Evolutionary conservation across 805 yeast genomes (phyloP), one percentile per base, ranked within the genome.

Genomic region (Tetrapisispora pingtungensis): DNA sequence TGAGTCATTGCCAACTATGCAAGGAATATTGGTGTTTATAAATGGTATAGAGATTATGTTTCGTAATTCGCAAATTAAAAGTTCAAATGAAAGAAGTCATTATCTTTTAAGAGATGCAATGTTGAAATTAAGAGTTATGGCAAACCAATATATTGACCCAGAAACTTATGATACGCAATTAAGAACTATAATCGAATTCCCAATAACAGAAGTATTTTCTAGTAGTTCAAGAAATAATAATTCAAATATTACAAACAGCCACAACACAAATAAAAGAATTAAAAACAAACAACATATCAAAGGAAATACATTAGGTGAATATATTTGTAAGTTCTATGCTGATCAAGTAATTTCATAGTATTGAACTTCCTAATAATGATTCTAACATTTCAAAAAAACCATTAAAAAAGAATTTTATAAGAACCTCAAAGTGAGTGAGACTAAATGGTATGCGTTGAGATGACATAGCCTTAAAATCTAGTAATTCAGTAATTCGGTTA

Each of bases 41-140:
- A 52, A 54, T 19, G 64, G 64, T 1, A 42, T 60, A 14, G 61
- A 59, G 24, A 50, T 53, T 14, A 60, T 60, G 57, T 59, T 55
- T 37, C 49, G 55, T 27, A 59, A 58, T 46, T 48, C 59, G 1
- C 56, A 50, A 15, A 42, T 55, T 24, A 48, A 42, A 10, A 50
- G 53, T 24, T 32, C 54, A 0, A 43, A 49, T 18, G 45, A 42
- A 15, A 48, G 41, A 8, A 47, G 59, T 8, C 64, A 61, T 33
- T 36, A 46, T 13, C 33, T 53, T 22, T 36, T 61, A n/a, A 53
- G 55, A 12, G 53, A 54, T 13, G 27, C 45, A 1, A 41, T 61
- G 27, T 43, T 61, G 12, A 53, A 49, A 28, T 28, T 61, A 8
- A 42, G 64, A 37, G 36, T 45, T 13, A 39, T 48, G 10, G 58